Percentiles rank a stretch among this genome's conserved stretches.
These are phyloP conservation scores for Sanghuangporus sanghuang DNA, from an alignment of 1,284 basidiomycete species.

Conservation along the genomic window DNA sequence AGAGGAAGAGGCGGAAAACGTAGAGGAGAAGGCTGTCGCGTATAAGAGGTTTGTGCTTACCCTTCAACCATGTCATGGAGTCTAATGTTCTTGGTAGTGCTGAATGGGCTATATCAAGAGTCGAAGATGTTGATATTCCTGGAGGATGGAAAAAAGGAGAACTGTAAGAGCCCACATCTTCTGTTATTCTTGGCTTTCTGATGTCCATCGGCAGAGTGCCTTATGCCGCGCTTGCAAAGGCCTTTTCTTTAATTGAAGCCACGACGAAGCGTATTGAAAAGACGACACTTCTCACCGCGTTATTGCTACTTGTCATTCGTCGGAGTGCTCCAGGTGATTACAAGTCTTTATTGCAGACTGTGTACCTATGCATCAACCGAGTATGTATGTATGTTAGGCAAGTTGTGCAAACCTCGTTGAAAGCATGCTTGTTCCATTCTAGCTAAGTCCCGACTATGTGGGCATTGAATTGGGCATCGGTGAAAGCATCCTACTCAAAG, in stretches of 20 bases:
- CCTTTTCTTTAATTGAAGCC: constrained; percentile 87
- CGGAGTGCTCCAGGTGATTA: constrained; percentile 69
- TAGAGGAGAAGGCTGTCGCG: constrained; percentile 31
- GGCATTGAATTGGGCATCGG: constrained; percentile 97
- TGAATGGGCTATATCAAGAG: constrained; percentile 59
- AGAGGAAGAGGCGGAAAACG: constrained; percentile 29
- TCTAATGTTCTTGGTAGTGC: constrained; percentile 46
- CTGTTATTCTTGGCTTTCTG: neutral
- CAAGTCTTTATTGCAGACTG: constrained; percentile 75
- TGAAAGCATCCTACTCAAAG: constrained; percentile 91
- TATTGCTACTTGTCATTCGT: constrained; percentile 86
- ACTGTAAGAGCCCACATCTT: constrained; percentile 50
- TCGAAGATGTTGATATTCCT: constrained; percentile 69
- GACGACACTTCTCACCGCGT: constrained; percentile 81
- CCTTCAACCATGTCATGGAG: neutral
- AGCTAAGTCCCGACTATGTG: constrained; percentile 94
- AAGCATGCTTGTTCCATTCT: constrained; percentile 13
- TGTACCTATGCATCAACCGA: constrained; percentile 97
- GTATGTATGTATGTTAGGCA: constrained; percentile 44
- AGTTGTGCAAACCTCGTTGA: neutral
- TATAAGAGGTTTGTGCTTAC: constrained; percentile 54
- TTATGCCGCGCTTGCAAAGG: constrained; percentile 86
- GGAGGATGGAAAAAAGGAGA: constrained; percentile 86
- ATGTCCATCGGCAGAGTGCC: constrained; percentile 61
- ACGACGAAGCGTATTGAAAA: constrained; percentile 98